These are phyloP conservation scores for Coleophoma eucalyptorum DNA, from an alignment of 2,329 filamentous ascomycete species.

Conservation along the genomic window DNA sequence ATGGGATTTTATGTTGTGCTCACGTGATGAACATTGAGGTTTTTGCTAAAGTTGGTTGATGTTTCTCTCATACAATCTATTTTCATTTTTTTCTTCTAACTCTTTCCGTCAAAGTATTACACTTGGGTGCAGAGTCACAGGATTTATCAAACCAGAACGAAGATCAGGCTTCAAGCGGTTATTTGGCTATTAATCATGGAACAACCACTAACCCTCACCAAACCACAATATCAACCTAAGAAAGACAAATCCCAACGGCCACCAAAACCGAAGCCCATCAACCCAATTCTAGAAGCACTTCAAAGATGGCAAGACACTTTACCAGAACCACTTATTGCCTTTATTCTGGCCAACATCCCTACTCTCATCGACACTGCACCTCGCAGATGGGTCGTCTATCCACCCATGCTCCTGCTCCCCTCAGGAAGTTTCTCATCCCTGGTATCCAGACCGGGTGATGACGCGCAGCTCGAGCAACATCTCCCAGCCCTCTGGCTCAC, in stretches of 20 bases:
- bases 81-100: too few species aligned
- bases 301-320: slow-evolving; percentile 29
- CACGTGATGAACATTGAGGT: too few species aligned
- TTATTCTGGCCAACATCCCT: slow-evolving; percentile 9
- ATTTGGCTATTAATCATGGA: too few species aligned
- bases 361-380: slow-evolving; percentile 29
- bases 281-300: slow-evolving; percentile 33
- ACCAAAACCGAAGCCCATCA: slow-evolving; percentile 28
- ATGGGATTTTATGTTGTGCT: too few species aligned
- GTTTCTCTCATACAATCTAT: too few species aligned
- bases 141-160: too few species aligned
- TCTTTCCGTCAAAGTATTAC: too few species aligned
- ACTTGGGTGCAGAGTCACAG: too few species aligned
- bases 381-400: slow-evolving; percentile 56
- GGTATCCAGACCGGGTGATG: not conserved
- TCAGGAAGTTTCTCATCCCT: slow-evolving; percentile 51
- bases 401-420: slow-evolving; percentile 57
- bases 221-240: too few species aligned
- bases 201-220: too few species aligned
- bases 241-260: slow-evolving; percentile 3
- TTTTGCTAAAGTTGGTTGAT: too few species aligned
- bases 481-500: slow-evolving; percentile 39
- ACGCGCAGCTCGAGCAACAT: slow-evolving; percentile 7
- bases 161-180: too few species aligned
- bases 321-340: slow-evolving; percentile 8